These are phyloP conservation scores for Peribolospora kevripleyi DNA, from an alignment of 768 basidiomycete species.

Conservation along the genomic window DNA sequence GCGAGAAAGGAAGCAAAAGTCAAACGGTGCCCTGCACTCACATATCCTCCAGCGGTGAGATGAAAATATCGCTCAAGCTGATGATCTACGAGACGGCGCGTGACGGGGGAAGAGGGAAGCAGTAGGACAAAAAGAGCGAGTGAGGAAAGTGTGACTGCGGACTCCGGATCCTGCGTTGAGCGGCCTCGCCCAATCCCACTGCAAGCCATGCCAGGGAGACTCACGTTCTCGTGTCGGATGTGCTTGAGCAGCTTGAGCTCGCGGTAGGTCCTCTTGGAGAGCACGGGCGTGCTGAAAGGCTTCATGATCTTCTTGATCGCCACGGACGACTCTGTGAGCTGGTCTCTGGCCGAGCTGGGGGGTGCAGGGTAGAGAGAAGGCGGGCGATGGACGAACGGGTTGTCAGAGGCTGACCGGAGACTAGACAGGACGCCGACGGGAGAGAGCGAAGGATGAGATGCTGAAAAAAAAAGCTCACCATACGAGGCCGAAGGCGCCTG, in stretches of 20 bases:
- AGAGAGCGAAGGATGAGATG: not conserved
- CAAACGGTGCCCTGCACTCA: constrained; percentile 22
- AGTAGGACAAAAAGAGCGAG: not conserved
- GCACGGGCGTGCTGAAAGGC: constrained; percentile 94
- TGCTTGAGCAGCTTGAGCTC: constrained; percentile 97
- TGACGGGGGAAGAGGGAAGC: not conserved
- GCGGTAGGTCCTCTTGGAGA: constrained; percentile 88
- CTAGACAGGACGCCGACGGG: not conserved
- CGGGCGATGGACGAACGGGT: not conserved
- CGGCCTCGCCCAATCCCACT: not conserved
- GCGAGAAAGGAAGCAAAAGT: not conserved
- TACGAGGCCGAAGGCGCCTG: constrained; percentile 91
- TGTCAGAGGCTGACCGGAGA: not conserved
- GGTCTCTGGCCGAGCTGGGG: constrained; percentile 70
- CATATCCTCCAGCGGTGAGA: constrained; percentile 97
- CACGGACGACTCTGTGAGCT: constrained; percentile 73
- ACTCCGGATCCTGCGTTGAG: no score
- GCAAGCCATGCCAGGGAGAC: constrained; percentile 15
- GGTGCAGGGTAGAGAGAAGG: not conserved
- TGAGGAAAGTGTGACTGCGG: not conserved
- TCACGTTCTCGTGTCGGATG: constrained; percentile 89
- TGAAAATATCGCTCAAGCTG: constrained; percentile 95
- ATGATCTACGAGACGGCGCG: constrained; percentile 42
- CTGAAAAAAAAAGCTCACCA: constrained; percentile 33
- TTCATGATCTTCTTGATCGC: constrained; percentile 99